A percentile compares a stretch with the other conserved stretches of the same genome.
Evolutionary conservation across 208 protist genomes (phyloP).

Genomic region (Trypanosomatidae sp.): DNA sequence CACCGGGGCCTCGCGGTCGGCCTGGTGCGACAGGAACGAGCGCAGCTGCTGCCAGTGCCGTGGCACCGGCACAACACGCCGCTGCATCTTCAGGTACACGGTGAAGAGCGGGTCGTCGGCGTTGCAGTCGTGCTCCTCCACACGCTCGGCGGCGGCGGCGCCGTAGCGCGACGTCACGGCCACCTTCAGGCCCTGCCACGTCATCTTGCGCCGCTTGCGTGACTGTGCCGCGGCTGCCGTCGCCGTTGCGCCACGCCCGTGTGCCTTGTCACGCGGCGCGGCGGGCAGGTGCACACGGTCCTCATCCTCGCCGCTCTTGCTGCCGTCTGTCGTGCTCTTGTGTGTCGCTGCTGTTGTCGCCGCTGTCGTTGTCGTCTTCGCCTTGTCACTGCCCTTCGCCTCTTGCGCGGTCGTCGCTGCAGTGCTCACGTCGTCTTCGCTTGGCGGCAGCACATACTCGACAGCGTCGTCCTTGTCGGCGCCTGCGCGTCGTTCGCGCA

Average conservation of each 20-base stretch:
- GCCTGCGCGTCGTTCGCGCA: neutral
- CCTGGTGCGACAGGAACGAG: conserved; percentile 94
- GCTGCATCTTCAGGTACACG: conserved; percentile 90
- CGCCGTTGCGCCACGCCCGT: conserved; percentile 1
- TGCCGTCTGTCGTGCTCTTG: neutral
- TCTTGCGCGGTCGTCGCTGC: neutral
- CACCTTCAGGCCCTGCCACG: conserved; percentile 55
- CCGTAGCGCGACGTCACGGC: conserved; percentile 21
- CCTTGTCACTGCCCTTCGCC: too few species aligned
- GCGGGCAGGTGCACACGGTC: conserved; percentile 10
- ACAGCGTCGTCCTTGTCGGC: neutral
- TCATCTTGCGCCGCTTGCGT: conserved; percentile 37
- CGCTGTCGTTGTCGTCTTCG: too few species aligned
- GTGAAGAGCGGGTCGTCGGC: conserved; percentile 93
- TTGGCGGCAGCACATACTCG: neutral
- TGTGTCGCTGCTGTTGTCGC: neutral
- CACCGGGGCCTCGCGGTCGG: conserved; percentile 89
- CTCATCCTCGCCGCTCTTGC: conserved; percentile 6
- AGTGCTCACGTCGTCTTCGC: neutral
- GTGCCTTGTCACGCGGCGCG: too few species aligned
- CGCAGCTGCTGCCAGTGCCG: conserved; percentile 97
- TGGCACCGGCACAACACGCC: conserved; percentile 92
- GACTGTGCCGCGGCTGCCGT: too few species aligned
- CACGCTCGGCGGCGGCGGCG: conserved; percentile 59
- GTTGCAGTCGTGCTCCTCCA: conserved; percentile 95